These are phyloP conservation scores for Delphinella strobiligena DNA, from an alignment of 2,329 filamentous ascomycete species.

Conservation along the genomic window DNA sequence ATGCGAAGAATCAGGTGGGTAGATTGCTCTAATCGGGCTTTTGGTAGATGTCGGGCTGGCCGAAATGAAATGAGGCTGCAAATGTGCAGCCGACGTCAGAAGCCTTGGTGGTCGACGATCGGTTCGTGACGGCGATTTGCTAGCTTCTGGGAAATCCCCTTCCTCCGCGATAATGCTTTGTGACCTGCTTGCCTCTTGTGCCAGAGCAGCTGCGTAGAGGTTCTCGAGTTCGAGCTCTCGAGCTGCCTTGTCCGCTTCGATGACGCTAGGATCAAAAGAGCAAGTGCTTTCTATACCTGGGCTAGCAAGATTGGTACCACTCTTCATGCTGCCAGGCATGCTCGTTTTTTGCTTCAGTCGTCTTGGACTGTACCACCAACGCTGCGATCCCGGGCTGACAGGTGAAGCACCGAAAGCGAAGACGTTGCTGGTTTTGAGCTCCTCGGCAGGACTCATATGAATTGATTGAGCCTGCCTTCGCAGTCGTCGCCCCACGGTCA, in stretches of 20 bases:
- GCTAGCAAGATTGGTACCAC: constrained; percentile 29
- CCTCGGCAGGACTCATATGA: constrained; percentile 17
- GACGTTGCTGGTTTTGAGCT: constrained; percentile 44
- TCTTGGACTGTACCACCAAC: constrained; percentile 19
- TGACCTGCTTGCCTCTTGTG: constrained; percentile 55
- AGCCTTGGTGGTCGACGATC: constrained; percentile 14
- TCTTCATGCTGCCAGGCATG: constrained; percentile 15
- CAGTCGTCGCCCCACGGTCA: constrained; percentile 33
- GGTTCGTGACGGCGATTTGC: neutral
- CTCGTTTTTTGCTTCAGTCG: constrained; percentile 16
- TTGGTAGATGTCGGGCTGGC: constrained; percentile 21
- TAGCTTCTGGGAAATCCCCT: neutral
- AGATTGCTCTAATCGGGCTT: constrained; percentile 35
- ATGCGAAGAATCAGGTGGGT: constrained; percentile 26
- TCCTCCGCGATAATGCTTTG: constrained; percentile 8
- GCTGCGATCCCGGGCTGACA: constrained; percentile 17
- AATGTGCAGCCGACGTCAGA: constrained; percentile 16
- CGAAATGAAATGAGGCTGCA: constrained; percentile 21
- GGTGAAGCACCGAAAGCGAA: constrained; percentile 23
- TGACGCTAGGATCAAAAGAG: constrained; percentile 64
- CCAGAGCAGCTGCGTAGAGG: constrained; percentile 85
- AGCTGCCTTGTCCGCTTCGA: constrained; percentile 61
- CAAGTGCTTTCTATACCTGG: constrained; percentile 46
- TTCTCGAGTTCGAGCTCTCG: constrained; percentile 76
- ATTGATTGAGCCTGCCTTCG: constrained; percentile 34